Evolutionary conservation across 768 basidiomycete genomes (phyloP), one percentile per base, ranked within the genome.

Genomic region (Boletus vinaceobasis): DNA sequence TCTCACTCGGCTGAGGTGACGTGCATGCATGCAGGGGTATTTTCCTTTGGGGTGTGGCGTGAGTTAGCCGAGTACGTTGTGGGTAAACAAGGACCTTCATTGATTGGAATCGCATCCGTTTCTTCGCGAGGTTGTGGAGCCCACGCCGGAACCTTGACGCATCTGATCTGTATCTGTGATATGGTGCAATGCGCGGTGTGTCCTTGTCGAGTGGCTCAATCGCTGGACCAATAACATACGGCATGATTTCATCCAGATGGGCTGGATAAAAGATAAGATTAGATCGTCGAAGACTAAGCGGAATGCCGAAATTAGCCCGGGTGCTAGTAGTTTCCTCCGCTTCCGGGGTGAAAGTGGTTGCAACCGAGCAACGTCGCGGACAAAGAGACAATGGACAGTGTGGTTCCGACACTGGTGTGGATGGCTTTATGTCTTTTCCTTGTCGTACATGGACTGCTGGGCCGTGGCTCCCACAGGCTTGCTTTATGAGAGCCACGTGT

Each of bases 131-230:
- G 60, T 50, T 55, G 63, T 68, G 65, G 65, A 57, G 58, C 58
- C 60, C 67, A 69, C 53, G 67, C 62, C 43, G 67, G 55, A 66
- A 21, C 67, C 66, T 56, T 60, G 60, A 69, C 59, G 64, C 56
- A 61, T 17, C 45, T 57, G 59, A 66, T 58, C 50, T 48, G 47
- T 68, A 43, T 53, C 50, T 60, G 55, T 65, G 58, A 65, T 57
- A 40, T 43, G 44, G 43, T 54, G 58, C 47, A 48, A 48, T 57
- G 40, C 6, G 57, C 5, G 7, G 47, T 50, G 58, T 43, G 53
- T 38, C 10, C 21, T 23, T 43, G 48, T 47, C 49, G 31, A 48
- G 55, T 49, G 46, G 40, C 21, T 7, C 19, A 2, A 32, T 48
- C 47, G 43, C 35, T 56, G 53, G 53, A 44, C 50, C 55, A 43